A percentile compares a stretch with the other conserved stretches of the same genome.
These are phyloP conservation scores for Monilinia vaccinii-corymbosi DNA, from an alignment of 2,329 filamentous ascomycete species.

Conservation along the genomic window DNA sequence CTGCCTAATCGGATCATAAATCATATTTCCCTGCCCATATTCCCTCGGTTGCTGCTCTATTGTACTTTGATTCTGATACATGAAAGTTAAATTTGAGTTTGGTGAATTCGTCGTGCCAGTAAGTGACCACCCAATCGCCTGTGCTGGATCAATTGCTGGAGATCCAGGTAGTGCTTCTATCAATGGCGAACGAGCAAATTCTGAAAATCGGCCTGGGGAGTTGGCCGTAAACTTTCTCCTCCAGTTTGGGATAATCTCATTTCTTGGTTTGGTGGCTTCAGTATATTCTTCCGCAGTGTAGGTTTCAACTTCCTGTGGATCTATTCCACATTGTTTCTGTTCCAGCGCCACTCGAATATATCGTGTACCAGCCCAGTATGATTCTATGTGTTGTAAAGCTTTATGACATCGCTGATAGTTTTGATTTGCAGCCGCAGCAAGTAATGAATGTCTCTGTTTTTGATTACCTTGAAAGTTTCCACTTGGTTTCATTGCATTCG, in stretches of 20 bases:
- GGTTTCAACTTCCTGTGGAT: constrained; percentile 47
- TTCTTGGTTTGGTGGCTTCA: constrained; percentile 53
- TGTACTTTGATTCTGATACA: constrained; percentile 43
- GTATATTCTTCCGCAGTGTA: constrained; percentile 61
- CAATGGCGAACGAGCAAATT: constrained; percentile 34
- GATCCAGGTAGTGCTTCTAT: constrained; percentile 38
- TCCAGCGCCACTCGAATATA: constrained; percentile 83
- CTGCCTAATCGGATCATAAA: constrained; percentile 51
- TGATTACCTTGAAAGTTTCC: constrained; percentile 21
- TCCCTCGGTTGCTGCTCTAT: constrained; percentile 33
- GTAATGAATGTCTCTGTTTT: constrained; percentile 56
- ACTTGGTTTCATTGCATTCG: constrained; percentile 10
- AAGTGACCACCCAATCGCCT: constrained; percentile 75
- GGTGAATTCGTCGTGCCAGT: constrained; percentile 81
- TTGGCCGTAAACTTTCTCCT: constrained; percentile 21
- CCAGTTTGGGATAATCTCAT: constrained; percentile 33
- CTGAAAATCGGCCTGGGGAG: constrained; percentile 16
- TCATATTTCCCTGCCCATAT: constrained; percentile 44
- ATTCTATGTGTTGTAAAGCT: constrained; percentile 69
- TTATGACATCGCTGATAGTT: constrained; percentile 86
- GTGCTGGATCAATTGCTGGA: constrained; percentile 34
- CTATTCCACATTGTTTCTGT: constrained; percentile 80
- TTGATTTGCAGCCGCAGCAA: constrained; percentile 73
- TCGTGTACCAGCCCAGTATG: constrained; percentile 77
- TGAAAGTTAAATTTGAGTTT: constrained; percentile 71